Evolutionary conservation across 768 basidiomycete species (phyloP).

Genomic region (Leccinum pellstonianum): DNA sequence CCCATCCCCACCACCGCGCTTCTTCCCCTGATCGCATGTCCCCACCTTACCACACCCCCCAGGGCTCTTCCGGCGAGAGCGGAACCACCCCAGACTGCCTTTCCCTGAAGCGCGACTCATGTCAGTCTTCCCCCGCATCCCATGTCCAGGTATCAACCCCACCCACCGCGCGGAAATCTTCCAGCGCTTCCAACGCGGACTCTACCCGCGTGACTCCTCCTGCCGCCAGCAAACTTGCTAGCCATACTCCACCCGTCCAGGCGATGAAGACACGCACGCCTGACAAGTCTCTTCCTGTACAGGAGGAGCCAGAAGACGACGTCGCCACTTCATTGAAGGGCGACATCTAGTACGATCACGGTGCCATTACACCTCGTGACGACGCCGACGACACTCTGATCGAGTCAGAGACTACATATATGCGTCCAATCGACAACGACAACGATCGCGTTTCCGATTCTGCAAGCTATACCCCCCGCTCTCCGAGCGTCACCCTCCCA

Average conservation of each 20-base stretch:
- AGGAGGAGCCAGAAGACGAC: constrained; percentile 76
- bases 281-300: constrained; percentile 72
- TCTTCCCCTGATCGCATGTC: constrained; percentile 57
- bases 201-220: constrained; percentile 36
- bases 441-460: constrained; percentile 49
- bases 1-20: constrained; percentile 37
- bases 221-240: constrained; percentile 38
- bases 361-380: constrained; percentile 39
- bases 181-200: constrained; percentile 19
- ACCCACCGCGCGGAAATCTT: constrained; percentile 26
- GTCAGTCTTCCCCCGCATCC: constrained; percentile 30
- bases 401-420: constrained; percentile 38
- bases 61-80: constrained; percentile 45
- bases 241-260: constrained; percentile 58
- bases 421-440: constrained; percentile 31
- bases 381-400: constrained; percentile 46
- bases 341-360: constrained; percentile 39
- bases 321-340: constrained; percentile 36
- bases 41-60: constrained; percentile 48
- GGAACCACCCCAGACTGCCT: constrained; percentile 42
- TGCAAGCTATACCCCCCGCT: constrained; percentile 64
- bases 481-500: constrained; percentile 60
- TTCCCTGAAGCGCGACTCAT: constrained; percentile 46
- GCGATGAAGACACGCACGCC: constrained; percentile 55
- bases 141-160: constrained; percentile 33